These are phyloP conservation scores for Mortierella sp. DNA, from an alignment of 371 early-diverging fungal genomes.

Conservation along the genomic window DNA sequence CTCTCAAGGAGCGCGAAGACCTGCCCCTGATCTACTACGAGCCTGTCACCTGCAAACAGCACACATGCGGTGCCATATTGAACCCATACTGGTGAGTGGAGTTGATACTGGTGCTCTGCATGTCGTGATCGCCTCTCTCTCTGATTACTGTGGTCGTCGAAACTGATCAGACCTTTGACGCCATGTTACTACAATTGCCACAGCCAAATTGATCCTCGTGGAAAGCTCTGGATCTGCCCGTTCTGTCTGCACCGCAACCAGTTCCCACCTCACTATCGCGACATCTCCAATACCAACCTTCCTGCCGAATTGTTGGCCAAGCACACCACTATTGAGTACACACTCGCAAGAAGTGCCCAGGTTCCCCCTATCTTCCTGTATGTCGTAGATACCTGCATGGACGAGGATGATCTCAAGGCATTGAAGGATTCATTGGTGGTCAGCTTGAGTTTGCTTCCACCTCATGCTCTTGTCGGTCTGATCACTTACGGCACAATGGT, in stretches of 20 bases:
- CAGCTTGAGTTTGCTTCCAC: constrained; percentile 91
- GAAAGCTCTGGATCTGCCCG: constrained; percentile 98
- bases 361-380: constrained; percentile 97
- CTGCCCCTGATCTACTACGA: constrained; percentile 92
- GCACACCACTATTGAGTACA: constrained; percentile 98
- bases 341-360: constrained; percentile 80
- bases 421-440: constrained; percentile 94
- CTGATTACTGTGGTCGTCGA: neutral
- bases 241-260: constrained; percentile 98
- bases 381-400: constrained; percentile 98
- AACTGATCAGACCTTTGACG: neutral
- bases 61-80: constrained; percentile 93
- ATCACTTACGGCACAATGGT: constrained; percentile 99
- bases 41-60: constrained; percentile 97
- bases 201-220: constrained; percentile 94
- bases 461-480: constrained; percentile 95
- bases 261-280: constrained; percentile 98
- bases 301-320: constrained; percentile 97
- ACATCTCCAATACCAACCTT: constrained; percentile 94
- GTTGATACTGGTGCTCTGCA: neutral
- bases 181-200: neutral
- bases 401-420: constrained; percentile 96
- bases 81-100: constrained; percentile 95
- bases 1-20: constrained; percentile 94
- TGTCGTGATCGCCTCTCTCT: neutral